Base-by-base conservation (phyloP, 768 basidiomycete species). In the Boletus fagicola region DNA sequence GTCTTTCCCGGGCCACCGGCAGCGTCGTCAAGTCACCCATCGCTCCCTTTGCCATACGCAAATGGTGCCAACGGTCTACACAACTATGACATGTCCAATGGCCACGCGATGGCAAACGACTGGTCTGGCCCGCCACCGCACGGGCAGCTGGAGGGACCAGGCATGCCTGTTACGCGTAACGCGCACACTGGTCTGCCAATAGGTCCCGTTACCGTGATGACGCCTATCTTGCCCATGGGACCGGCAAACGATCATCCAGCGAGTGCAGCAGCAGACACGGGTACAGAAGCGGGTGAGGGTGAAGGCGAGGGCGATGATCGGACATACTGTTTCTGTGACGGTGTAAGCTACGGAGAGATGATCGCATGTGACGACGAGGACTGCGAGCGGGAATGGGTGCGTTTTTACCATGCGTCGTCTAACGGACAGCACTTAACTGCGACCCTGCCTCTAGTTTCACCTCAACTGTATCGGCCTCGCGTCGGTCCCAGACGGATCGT, bases 331-430 rank as follows among this genome's bases (percentile, higher is more conserved):
- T 80, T 86, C 77, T 98, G 94, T 72, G 80, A 90, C 62, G 78
- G 88, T 18, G 80, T 85, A 58, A 93, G 91, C 66, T 94, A 88
- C 64, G 94, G 94, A 38, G 89, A 94, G 75, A 96, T 97, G 94
- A 91, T 97, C 64, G 94, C 87, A 24, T 97, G 94, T 70, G 94
- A 97, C 70, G 90, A 87, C 65, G 75, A 77, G 18, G 78, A 80
- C 45, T 96, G 94, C 74, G 84, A 87, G 64, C 78, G 79, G 56
- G 93, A 95, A 87, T 97, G 94, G 94, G 94, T 95, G 63, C 69
- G 90, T 63, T 46, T 54, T 53, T 51, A 52, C 36, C 52, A 62
- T 45, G 53, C 52, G 46, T 26, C 40, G 47, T 49, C 15, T 50
- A 26, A 31, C 18, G n/a, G 50, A 51, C 57, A n/a, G 12, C 20